Percentiles rank a stretch among this genome's conserved stretches.
Conservation (phyloP, 2,329 filamentous ascomycete species). For the Hypoxylon sp. region DNA sequence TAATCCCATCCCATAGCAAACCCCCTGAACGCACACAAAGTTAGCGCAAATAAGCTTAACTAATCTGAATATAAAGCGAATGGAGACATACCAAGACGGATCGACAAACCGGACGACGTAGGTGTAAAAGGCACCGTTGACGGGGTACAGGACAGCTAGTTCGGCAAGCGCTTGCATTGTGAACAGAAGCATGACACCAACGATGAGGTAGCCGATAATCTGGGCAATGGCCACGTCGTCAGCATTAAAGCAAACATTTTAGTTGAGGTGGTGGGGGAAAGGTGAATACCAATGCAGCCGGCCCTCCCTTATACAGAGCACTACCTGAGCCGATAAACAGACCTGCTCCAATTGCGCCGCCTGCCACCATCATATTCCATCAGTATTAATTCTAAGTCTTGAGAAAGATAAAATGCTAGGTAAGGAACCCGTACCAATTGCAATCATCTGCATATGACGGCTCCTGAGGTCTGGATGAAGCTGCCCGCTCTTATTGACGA, state of each 20-base stretch:
- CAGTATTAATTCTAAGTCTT: neutral
- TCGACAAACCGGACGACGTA: constrained; percentile 73
- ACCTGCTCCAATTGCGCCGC: constrained; percentile 66
- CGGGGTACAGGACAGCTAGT: constrained; percentile 69
- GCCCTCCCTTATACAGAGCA: constrained; percentile 72
- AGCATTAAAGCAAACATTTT: constrained; percentile 7
- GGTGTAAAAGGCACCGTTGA: constrained; percentile 73
- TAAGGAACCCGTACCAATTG: constrained; percentile 54
- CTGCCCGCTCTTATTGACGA: constrained; percentile 52
- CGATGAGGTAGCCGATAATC: constrained; percentile 65
- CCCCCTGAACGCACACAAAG: constrained; percentile 52
- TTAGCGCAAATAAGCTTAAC: constrained; percentile 1
- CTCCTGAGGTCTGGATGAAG: constrained; percentile 55
- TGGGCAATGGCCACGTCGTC: constrained; percentile 28
- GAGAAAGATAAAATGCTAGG: neutral
- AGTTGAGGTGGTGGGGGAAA: constrained; percentile 13
- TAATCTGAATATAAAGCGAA: neutral
- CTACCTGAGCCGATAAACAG: constrained; percentile 77
- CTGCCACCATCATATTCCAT: constrained; percentile 42
- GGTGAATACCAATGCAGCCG: constrained; percentile 57
- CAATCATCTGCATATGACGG: constrained; percentile 63
- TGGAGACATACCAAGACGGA: constrained; percentile 64
- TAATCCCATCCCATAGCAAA: constrained; percentile 69
- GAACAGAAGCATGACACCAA: constrained; percentile 70
- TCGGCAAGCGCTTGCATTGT: constrained; percentile 72